phyloP scores from a whole-genome alignment of 192 early-diverging fungal genomes.

The Geranomyces michiganensis region DNA sequence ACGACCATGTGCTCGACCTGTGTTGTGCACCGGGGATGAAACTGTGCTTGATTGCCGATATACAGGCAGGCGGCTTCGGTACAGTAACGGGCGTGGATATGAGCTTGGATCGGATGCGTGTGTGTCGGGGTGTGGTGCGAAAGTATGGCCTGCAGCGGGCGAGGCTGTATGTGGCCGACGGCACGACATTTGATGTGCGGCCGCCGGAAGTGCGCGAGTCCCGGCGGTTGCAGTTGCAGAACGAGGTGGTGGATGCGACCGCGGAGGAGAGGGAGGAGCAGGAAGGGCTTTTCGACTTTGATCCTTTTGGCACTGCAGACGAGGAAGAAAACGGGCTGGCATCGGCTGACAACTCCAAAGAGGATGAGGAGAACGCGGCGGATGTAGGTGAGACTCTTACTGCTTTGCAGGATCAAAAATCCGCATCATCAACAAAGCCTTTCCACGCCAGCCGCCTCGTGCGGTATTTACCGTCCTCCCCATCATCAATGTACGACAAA shows the following conservation, averaged over 20 bases:
- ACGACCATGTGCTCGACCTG: constrained; percentile 88
- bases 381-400: too few relatives aligned
- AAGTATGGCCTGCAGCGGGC: constrained; percentile 64
- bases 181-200: constrained; percentile 71
- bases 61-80: constrained; percentile 51
- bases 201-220: constrained; percentile 58
- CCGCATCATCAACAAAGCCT: constrained; percentile 48
- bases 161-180: constrained; percentile 81
- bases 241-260: too few relatives aligned
- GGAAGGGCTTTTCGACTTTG: too few relatives aligned
- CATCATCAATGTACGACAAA: constrained; percentile 61
- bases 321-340: too few relatives aligned
- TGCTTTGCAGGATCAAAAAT: too few relatives aligned
- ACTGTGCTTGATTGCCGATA: constrained; percentile 77
- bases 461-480: constrained; percentile 49
- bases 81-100: constrained; percentile 94
- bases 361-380: too few relatives aligned
- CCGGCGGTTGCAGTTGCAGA: neutral
- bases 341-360: too few relatives aligned
- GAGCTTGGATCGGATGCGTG: constrained; percentile 68
- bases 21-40: constrained; percentile 91
- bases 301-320: too few relatives aligned
- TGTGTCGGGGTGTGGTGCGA: constrained; percentile 72
- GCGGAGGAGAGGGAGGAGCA: too few relatives aligned
- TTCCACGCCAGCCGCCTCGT: constrained; percentile 80